Percentiles rank a stretch among this genome's conserved stretches.
These are phyloP conservation scores for Podaxis carcinomalis DNA, from an alignment of 768 basidiomycete genomes.

Conservation along the genomic window DNA sequence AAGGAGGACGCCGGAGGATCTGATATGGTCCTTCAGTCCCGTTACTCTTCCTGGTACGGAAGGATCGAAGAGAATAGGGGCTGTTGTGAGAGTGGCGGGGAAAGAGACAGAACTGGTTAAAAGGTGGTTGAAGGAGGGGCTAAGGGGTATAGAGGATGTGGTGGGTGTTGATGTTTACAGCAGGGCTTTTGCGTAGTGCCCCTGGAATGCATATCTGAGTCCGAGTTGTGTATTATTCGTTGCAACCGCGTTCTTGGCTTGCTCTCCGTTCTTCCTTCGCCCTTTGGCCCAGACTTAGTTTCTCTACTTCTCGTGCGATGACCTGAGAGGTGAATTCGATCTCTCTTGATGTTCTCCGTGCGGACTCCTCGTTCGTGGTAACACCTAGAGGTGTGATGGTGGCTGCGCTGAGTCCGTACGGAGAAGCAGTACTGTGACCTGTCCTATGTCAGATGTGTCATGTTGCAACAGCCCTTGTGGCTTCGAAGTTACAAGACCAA, in stretches of 20 bases:
- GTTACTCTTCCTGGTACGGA: conserved; percentile 24
- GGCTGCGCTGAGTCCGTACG: not conserved
- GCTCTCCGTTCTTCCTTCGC: too few relatives aligned
- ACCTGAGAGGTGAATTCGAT: too few relatives aligned
- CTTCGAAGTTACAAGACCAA: not conserved
- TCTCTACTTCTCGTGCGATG: too few relatives aligned
- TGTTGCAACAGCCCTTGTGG: not conserved
- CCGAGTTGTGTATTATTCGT: not conserved
- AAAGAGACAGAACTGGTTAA: conserved; percentile 73
- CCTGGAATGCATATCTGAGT: not conserved
- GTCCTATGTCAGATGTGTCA: not conserved
- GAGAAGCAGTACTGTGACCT: not conserved
- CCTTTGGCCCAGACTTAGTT: not conserved
- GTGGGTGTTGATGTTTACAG: conserved; percentile 64
- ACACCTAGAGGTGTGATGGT: not conserved
- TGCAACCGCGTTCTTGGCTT: not conserved
- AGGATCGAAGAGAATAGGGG: conserved; percentile 33
- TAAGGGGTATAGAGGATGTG: conserved; percentile 46
- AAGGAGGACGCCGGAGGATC: conserved; percentile 48
- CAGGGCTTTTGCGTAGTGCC: conserved; percentile 48
- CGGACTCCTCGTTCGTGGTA: not conserved
- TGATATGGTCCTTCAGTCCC: conserved; percentile 81
- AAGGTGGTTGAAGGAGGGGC: conserved; percentile 57
- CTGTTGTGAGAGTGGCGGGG: conserved; percentile 72
- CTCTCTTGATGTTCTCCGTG: not conserved